Evolutionary conservation across 2,329 filamentous ascomycete genomes (phyloP).

Genomic region (Ceratocystiopsis brevicomis): DNA sequence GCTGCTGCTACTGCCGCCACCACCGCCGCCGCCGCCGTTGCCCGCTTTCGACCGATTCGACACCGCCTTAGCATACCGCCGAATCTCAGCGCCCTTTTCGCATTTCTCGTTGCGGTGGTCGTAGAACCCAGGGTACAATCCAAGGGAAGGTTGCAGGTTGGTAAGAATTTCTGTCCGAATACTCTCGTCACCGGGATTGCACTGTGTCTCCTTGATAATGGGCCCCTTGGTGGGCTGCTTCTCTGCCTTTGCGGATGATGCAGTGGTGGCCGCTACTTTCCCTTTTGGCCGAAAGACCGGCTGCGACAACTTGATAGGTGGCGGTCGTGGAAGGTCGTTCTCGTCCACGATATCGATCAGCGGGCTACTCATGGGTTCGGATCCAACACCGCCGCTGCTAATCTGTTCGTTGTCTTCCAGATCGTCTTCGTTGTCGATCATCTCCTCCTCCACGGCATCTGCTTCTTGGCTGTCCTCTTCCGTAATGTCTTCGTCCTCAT

Average conservation of each 20-base stretch:
- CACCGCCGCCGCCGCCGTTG: conserved; percentile 10
- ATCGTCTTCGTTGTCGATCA: conserved; percentile 19
- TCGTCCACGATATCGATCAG: conserved; percentile 34
- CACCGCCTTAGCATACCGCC: conserved; percentile 56
- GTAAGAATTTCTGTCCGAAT: conserved; percentile 58
- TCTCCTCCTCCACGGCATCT: conserved; percentile 7
- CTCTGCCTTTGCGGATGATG: no score
- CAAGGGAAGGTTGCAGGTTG: conserved; percentile 53
- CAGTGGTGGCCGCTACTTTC: no score
- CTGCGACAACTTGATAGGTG: conserved; percentile 16
- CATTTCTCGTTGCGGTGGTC: conserved; percentile 47
- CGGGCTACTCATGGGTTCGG: conserved; percentile 30
- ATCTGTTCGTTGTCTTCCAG: conserved; percentile 5
- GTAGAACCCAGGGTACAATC: conserved; percentile 60
- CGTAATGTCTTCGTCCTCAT: conserved; percentile 10
- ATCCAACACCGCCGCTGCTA: background rate
- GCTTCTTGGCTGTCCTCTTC: conserved; percentile 18
- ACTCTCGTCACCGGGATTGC: conserved; percentile 71
- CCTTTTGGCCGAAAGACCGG: conserved; percentile 24
- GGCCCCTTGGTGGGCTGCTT: conserved; percentile 34
- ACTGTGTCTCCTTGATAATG: conserved; percentile 64
- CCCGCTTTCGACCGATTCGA: conserved; percentile 38
- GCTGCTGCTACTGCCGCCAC: no score
- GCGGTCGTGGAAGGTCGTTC: conserved; percentile 3
- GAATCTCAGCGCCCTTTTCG: conserved; percentile 56